Conservation (phyloP, 495 filamentous ascomycete species). For the Schizothecium vesticola region DNA sequence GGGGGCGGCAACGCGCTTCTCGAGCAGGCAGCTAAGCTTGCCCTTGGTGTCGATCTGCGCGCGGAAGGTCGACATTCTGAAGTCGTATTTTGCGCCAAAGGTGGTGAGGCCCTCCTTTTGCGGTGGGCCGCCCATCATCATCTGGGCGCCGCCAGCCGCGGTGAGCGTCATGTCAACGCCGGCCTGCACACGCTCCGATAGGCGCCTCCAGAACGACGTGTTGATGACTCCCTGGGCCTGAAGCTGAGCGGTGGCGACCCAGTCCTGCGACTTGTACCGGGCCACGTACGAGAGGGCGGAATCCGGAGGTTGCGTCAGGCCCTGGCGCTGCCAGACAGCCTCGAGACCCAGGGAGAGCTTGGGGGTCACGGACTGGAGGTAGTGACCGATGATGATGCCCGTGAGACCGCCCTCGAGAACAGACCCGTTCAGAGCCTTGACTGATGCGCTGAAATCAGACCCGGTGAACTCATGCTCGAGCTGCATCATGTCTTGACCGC, state of each 20-base stretch:
- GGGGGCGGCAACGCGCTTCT: constrained; percentile 89
- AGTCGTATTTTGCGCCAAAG: constrained; percentile 96
- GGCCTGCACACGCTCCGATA: constrained; percentile 94
- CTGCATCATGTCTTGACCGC: constrained; percentile 67
- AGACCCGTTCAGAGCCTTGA: constrained; percentile 94
- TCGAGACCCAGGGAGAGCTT: constrained; percentile 84
- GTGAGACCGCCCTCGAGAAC: constrained; percentile 84
- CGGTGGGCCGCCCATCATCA: constrained; percentile 62
- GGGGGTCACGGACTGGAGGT: constrained; percentile 89
- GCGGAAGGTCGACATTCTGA: constrained; percentile 87
- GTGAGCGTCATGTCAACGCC: constrained; percentile 92
- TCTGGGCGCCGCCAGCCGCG: constrained; percentile 51
- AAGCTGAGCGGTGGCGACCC: constrained; percentile 83
- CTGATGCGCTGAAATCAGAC: constrained; percentile 79
- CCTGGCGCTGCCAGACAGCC: constrained; percentile 84
- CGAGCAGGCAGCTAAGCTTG: constrained; percentile 84
- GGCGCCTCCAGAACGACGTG: constrained; percentile 88
- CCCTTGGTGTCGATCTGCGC: constrained; percentile 94
- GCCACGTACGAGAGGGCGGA: constrained; percentile 80
- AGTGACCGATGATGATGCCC: constrained; percentile 91
- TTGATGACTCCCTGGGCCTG: constrained; percentile 77
- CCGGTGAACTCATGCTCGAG: constrained; percentile 93
- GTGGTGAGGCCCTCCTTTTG: constrained; percentile 84
- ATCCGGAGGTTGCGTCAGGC: constrained; percentile 72
- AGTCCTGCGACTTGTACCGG: constrained; percentile 82